phyloP scores from a whole-genome alignment of 192 early-diverging fungal genomes.

The Backusella luteola region DNA sequence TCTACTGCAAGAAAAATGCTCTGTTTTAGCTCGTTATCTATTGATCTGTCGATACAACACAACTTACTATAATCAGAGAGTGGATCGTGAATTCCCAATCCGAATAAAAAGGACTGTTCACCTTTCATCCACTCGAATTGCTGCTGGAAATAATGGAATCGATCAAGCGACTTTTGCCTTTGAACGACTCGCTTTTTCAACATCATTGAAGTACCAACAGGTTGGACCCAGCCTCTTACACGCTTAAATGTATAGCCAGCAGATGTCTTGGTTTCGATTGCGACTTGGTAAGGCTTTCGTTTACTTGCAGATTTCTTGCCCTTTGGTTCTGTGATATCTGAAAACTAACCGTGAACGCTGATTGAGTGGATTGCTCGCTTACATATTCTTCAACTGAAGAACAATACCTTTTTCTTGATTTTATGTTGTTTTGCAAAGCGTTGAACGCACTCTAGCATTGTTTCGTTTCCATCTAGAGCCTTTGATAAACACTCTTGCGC shows the following conservation, averaged over 20 bases:
- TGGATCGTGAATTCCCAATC: conserved; percentile 24
- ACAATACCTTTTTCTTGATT: not conserved
- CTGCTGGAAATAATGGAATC: conserved; percentile 31
- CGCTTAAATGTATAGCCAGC: conserved; percentile 9
- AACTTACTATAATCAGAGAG: conserved; percentile 39
- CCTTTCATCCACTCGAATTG: conserved; percentile 31
- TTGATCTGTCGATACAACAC: not conserved
- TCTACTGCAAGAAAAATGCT: not conserved
- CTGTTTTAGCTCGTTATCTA: not conserved
- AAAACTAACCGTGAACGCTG: not conserved
- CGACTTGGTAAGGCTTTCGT: conserved; percentile 10
- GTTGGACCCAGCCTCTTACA: conserved; percentile 32
- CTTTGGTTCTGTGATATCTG: not conserved
- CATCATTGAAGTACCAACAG: conserved; percentile 48
- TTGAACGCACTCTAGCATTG: not conserved
- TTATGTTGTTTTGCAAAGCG: not conserved
- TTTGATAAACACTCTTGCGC: not conserved
- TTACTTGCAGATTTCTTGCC: not conserved
- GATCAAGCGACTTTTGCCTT: conserved; percentile 36
- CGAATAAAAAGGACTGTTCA: conserved; percentile 34
- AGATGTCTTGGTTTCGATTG: not conserved
- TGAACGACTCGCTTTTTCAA: conserved; percentile 39
- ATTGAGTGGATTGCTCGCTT: not conserved
- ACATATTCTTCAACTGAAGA: not conserved
- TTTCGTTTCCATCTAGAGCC: not conserved